These are phyloP conservation scores for Tuber microsphaerosporum DNA, from an alignment of 495 filamentous ascomycete genomes.

Conservation along the genomic window DNA sequence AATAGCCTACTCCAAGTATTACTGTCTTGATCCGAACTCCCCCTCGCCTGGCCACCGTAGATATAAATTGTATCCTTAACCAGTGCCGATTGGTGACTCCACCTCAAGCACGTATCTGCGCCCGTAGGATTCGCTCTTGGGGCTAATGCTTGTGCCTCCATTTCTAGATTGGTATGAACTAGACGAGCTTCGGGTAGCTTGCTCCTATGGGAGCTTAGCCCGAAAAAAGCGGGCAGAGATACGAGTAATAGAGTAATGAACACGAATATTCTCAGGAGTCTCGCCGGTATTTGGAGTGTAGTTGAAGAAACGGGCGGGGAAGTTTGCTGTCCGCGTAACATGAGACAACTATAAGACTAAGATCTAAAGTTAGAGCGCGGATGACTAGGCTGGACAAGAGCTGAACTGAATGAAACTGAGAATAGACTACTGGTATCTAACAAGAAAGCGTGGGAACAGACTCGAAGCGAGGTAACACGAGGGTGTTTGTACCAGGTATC, in stretches of 20 bases:
- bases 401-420: neutral
- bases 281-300: neutral
- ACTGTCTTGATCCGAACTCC: conserved; percentile 48
- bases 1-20: conserved; percentile 60
- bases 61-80: conserved; percentile 68
- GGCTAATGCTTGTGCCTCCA: conserved; percentile 4
- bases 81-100: conserved; percentile 61
- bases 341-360: neutral
- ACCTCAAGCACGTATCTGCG: conserved; percentile 58
- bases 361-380: neutral
- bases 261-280: conserved; percentile 6
- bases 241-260: conserved; percentile 14
- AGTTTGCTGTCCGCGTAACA: neutral
- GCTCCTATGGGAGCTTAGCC: neutral
- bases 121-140: conserved; percentile 43
- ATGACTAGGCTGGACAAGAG: neutral
- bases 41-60: conserved; percentile 61
- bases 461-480: neutral
- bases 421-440: neutral
- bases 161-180: conserved; percentile 3
- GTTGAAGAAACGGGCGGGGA: neutral
- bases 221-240: conserved; percentile 9
- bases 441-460: neutral
- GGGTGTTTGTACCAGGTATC: neutral
- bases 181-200: conserved; percentile 4